A percentile compares a stretch with the other conserved stretches of the same genome.
Conservation (phyloP, 768 basidiomycete genomes). For the Collybia sp. region DNA sequence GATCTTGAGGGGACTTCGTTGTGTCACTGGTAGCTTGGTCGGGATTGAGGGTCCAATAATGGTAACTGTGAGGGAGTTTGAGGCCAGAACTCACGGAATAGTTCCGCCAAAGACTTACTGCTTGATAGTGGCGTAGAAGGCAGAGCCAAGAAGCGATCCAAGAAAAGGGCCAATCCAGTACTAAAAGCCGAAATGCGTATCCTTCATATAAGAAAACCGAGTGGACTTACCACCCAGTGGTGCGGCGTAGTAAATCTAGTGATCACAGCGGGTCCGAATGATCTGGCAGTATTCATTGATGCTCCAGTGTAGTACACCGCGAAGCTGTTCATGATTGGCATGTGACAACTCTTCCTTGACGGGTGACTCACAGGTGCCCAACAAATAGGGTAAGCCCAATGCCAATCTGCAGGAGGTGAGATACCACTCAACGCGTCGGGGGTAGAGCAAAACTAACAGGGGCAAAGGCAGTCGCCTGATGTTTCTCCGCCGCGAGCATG, state of each 20-base stretch:
- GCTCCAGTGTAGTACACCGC: constrained; percentile 62
- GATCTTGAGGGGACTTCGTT: constrained; percentile 36
- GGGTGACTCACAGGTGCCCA: constrained; percentile 46
- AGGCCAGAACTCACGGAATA: constrained; percentile 1
- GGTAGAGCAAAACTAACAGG: constrained; percentile 35
- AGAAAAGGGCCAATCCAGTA: constrained; percentile 72
- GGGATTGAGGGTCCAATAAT: constrained; percentile 51
- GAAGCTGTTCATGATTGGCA: constrained; percentile 34
- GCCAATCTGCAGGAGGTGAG: constrained; percentile 38
- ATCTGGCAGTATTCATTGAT: constrained; percentile 62
- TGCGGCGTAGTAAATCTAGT: constrained; percentile 46
- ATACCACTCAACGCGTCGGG: neutral
- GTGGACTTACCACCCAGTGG: constrained; percentile 60
- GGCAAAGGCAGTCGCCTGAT: constrained; percentile 59
- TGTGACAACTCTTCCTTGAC: neutral
- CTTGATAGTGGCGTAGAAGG: constrained; percentile 56
- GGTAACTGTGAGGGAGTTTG: constrained; percentile 24
- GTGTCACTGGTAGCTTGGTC: constrained; percentile 35
- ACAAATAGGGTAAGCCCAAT: constrained; percentile 64
- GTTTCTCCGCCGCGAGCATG: constrained; percentile 73
- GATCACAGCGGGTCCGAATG: constrained; percentile 68
- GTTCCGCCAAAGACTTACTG: constrained; percentile 20
- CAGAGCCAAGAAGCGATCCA: constrained; percentile 55
- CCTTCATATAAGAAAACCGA: neutral
- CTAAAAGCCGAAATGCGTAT: constrained; percentile 22